phyloP scores from a whole-genome alignment of 805 yeast species.

The Zygoascus tannicola region DNA sequence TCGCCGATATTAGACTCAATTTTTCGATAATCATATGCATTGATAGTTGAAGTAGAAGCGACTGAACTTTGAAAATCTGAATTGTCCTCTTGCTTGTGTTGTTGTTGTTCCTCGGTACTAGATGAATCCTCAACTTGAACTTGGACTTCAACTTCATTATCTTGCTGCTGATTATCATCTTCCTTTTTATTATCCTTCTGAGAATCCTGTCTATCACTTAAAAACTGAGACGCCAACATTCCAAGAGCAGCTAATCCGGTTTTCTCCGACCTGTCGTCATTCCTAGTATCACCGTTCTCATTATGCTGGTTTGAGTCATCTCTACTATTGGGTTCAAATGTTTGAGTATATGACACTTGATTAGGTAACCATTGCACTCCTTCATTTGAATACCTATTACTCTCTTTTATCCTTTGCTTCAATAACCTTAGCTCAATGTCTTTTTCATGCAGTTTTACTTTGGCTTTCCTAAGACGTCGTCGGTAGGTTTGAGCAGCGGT shows the following conservation, averaged over 20 bases:
- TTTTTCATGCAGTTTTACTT: conserved; percentile 35
- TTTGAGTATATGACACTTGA: conserved; percentile 6
- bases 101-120: too few relatives aligned
- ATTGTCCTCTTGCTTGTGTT: too few relatives aligned
- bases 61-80: too few relatives aligned
- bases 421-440: conserved; percentile 38
- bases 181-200: too few relatives aligned
- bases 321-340: conserved; percentile 5
- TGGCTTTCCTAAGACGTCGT: conserved; percentile 33
- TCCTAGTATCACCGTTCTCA: not conserved
- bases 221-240: conserved; percentile 44
- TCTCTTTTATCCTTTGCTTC: conserved; percentile 26
- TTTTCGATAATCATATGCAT: too few relatives aligned
- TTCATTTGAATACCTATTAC: conserved; percentile 11
- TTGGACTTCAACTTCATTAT: too few relatives aligned
- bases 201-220: too few relatives aligned
- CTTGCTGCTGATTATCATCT: too few relatives aligned
- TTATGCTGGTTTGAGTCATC: conserved; percentile 9
- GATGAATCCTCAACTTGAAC: too few relatives aligned
- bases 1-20: too few relatives aligned
- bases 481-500: conserved; percentile 26
- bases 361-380: conserved; percentile 5
- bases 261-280: conserved; percentile 2
- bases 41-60: not conserved
- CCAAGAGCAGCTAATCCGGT: conserved; percentile 43